phyloP scores from a whole-genome alignment of 2,329 filamentous ascomycete species.

The Phoma herbarum region DNA sequence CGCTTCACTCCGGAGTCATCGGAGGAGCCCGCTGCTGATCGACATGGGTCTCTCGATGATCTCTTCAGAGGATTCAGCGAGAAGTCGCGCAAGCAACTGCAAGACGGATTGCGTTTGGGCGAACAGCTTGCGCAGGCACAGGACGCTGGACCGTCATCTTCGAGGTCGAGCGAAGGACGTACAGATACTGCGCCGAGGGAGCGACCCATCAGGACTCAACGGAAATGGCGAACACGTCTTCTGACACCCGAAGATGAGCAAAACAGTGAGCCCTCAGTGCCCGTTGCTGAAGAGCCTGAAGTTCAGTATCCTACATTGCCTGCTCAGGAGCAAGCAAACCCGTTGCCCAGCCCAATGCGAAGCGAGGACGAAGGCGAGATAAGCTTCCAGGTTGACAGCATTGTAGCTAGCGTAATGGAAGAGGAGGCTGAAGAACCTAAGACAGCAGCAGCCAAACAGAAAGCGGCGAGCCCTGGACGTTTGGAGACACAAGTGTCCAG shows the following conservation, averaged over 20 bases:
- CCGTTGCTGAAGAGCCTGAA: slow-evolving; percentile 23
- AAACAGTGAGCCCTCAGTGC: slow-evolving; percentile 21
- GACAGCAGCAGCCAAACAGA: slow-evolving; percentile 4
- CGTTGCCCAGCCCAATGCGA: slow-evolving; percentile 42
- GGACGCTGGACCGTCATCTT: slow-evolving; percentile 26
- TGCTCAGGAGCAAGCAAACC: slow-evolving; percentile 25
- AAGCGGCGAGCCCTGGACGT: background rate
- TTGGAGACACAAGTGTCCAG: background rate
- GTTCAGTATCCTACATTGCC: slow-evolving; percentile 41
- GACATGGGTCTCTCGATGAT: slow-evolving; percentile 44
- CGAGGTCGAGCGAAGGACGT: slow-evolving; percentile 31
- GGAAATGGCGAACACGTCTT: slow-evolving; percentile 42
- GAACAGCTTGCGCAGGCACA: slow-evolving; percentile 48
- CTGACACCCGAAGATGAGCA: slow-evolving; percentile 48
- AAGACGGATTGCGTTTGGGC: slow-evolving; percentile 50
- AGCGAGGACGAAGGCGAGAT: slow-evolving; percentile 48
- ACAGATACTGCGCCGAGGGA: slow-evolving; percentile 22
- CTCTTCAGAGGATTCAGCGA: slow-evolving; percentile 53
- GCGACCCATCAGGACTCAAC: slow-evolving; percentile 36
- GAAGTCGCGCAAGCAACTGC: slow-evolving; percentile 50
- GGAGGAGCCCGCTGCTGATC: slow-evolving; percentile 31
- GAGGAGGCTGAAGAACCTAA: slow-evolving; percentile 1
- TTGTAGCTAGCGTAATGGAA: slow-evolving; percentile 23
- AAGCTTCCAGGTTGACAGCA: slow-evolving; percentile 43
- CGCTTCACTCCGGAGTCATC: slow-evolving; percentile 41